phyloP scores from a whole-genome alignment of 352 stramenopile species.

The Pythium phragmiticola region DNA sequence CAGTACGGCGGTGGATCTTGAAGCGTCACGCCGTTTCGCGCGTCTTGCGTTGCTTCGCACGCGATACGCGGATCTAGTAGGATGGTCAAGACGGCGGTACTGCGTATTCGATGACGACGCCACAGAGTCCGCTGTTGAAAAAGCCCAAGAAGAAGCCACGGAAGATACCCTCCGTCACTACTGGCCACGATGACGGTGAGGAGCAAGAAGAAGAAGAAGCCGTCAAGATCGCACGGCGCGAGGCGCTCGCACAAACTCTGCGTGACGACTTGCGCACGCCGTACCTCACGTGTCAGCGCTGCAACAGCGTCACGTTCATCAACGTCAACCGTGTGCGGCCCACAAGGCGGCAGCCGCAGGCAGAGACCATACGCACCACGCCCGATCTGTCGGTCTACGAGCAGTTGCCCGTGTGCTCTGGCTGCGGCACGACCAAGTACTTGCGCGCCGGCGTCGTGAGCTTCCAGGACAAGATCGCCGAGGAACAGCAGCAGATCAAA shows the following conservation, averaged over 20 bases:
- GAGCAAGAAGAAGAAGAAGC: slow-evolving; percentile 14
- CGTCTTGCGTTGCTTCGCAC: background rate
- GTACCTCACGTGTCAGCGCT: slow-evolving; percentile 75
- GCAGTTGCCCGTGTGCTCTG: slow-evolving; percentile 55
- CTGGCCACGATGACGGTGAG: background rate
- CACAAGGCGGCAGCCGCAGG: background rate
- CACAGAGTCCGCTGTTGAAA: background rate
- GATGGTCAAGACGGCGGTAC: too few relatives aligned
- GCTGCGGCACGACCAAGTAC: slow-evolving; percentile 69
- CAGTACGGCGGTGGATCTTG: background rate
- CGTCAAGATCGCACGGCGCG: slow-evolving; percentile 13
- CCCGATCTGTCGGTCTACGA: slow-evolving; percentile 34
- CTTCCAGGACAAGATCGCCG: slow-evolving; percentile 76
- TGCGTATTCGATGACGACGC: background rate
- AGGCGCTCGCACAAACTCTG: slow-evolving; percentile 10
- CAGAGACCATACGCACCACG: too few relatives aligned
- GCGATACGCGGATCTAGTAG: background rate
- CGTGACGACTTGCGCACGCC: slow-evolving; percentile 48
- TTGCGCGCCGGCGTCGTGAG: slow-evolving; percentile 66
- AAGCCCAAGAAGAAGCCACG: slow-evolving; percentile 1
- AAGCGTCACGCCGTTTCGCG: slow-evolving; percentile 13
- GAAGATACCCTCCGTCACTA: background rate
- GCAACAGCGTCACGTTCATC: slow-evolving; percentile 79
- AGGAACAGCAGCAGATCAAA: slow-evolving; percentile 55
- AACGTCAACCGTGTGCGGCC: slow-evolving; percentile 49